Percentiles rank a stretch among this genome's conserved stretches.
phyloP scores from a whole-genome alignment of 2,329 filamentous ascomycete species.

The Aureobasidium sp. region DNA sequence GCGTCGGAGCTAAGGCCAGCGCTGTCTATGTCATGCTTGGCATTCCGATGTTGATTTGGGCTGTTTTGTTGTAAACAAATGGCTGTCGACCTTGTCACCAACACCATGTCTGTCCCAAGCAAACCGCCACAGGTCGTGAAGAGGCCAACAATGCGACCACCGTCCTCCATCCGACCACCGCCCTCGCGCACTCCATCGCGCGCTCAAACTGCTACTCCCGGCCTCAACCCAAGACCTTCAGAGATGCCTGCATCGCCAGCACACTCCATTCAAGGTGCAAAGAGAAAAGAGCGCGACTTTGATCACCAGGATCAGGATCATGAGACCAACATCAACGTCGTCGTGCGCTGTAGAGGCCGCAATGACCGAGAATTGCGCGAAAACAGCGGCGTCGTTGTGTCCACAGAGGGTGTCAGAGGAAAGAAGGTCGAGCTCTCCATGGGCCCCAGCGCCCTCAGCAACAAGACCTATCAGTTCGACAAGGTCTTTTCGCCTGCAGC shows the following conservation, averaged over 20 bases:
- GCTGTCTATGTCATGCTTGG: background rate
- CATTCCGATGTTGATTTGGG: background rate
- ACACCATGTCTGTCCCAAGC: constrained; percentile 48
- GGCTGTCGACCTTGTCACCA: background rate
- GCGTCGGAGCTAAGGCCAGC: background rate
- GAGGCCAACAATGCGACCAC: constrained; percentile 45
- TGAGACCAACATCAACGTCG: constrained; percentile 96
- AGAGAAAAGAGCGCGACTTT: constrained; percentile 83
- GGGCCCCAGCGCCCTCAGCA: constrained; percentile 85
- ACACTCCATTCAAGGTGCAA: constrained; percentile 50
- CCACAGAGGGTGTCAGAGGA: constrained; percentile 80
- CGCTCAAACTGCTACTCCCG: constrained; percentile 44
- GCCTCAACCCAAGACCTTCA: constrained; percentile 40
- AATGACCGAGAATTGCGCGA: constrained; percentile 89
- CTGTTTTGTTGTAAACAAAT: background rate
- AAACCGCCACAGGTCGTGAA: constrained; percentile 46
- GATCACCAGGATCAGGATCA: constrained; percentile 58
- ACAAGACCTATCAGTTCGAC: constrained; percentile 95
- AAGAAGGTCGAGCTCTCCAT: constrained; percentile 80
- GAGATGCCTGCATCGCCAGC: constrained; percentile 49
- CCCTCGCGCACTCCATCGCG: constrained; percentile 41
- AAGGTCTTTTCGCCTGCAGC: constrained; percentile 94
- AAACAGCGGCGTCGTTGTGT: constrained; percentile 88
- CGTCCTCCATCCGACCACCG: constrained; percentile 49
- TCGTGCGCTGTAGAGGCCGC: constrained; percentile 86